A percentile compares a stretch with the other conserved stretches of the same genome.
Evolutionary conservation across 352 stramenopile genomes (phyloP).

Genomic region (Phytophthora parvispora): DNA sequence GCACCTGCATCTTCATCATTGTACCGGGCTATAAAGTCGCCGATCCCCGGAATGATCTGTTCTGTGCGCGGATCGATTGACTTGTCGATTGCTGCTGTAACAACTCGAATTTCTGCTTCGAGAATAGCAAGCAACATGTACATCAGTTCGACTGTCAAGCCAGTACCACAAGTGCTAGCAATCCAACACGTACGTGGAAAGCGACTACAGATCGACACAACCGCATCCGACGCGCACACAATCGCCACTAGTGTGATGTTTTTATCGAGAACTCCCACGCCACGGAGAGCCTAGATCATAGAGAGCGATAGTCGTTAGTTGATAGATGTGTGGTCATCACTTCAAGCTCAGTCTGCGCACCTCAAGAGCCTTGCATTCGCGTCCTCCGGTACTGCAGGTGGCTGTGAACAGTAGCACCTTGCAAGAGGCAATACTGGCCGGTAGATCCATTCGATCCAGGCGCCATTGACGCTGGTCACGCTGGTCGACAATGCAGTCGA

Average conservation of each 20-base stretch:
- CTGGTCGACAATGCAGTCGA: not conserved
- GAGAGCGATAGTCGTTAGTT: not conserved
- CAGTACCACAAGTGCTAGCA: too few relatives aligned
- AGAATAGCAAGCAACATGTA: not conserved
- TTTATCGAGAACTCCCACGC: conserved; percentile 1
- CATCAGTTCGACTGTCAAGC: not conserved
- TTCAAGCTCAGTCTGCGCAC: not conserved
- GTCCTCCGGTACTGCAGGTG: not conserved
- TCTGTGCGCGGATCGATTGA: not conserved
- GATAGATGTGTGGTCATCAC: not conserved
- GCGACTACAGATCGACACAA: conserved; percentile 1
- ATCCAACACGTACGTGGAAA: conserved; percentile 6
- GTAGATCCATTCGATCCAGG: conserved; percentile 8
- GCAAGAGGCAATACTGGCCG: conserved; percentile 1
- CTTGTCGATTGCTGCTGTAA: conserved; percentile 1
- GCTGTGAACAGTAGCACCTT: conserved; percentile 7
- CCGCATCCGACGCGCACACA: conserved; percentile 3
- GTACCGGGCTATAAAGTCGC: conserved; percentile 7
- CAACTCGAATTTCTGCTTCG: conserved; percentile 2
- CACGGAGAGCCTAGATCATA: not conserved
- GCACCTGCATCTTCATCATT: conserved; percentile 1
- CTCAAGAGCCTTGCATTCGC: conserved; percentile 7
- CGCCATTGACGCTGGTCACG: not conserved
- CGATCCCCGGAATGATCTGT: conserved; percentile 6
- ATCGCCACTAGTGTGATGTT: conserved; percentile 8